Percentiles rank a stretch among this genome's conserved stretches.
Evolutionary conservation across 1,284 basidiomycete genomes (phyloP).

Genomic region (Sanghuangporus baumii): DNA sequence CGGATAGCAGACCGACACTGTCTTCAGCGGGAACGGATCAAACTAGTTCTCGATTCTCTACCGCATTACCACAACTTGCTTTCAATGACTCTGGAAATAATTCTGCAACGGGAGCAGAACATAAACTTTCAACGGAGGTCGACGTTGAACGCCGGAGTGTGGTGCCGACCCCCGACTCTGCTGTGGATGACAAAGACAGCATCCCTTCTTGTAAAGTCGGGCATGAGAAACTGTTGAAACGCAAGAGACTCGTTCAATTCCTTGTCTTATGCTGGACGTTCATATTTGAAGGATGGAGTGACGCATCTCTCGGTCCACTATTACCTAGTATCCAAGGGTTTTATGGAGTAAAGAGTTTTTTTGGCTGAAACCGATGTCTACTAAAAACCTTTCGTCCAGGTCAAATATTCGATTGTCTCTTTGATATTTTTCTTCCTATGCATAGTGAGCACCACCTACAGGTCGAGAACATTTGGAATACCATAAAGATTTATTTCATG

Average conservation of each 20-base stretch:
- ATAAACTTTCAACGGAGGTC: neutral
- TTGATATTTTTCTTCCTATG: slow-evolving; percentile 42
- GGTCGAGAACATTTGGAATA: neutral
- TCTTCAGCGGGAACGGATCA: neutral
- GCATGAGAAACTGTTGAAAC: neutral
- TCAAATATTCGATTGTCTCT: slow-evolving; percentile 43
- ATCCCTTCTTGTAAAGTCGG: too few species aligned
- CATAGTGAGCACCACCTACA: slow-evolving; percentile 29
- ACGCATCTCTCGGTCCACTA: slow-evolving; percentile 51
- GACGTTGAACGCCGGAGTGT: neutral
- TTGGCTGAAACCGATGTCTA: neutral
- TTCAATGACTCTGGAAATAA: neutral
- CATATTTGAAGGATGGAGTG: slow-evolving; percentile 55
- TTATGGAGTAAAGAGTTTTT: slow-evolving; percentile 39
- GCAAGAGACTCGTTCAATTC: neutral
- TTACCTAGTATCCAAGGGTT: slow-evolving; percentile 48
- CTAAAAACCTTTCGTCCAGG: slow-evolving; percentile 23
- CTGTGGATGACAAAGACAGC: neutral
- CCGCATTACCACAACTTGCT: neutral
- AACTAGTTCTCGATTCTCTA: neutral
- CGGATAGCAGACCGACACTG: neutral
- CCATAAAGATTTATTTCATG: too few species aligned
- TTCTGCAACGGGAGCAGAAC: neutral
- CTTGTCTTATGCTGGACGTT: slow-evolving; percentile 33
- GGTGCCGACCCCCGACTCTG: neutral